Base-by-base conservation (phyloP, 2,329 filamentous ascomycete genomes). In the Orbilia oligospora region DNA sequence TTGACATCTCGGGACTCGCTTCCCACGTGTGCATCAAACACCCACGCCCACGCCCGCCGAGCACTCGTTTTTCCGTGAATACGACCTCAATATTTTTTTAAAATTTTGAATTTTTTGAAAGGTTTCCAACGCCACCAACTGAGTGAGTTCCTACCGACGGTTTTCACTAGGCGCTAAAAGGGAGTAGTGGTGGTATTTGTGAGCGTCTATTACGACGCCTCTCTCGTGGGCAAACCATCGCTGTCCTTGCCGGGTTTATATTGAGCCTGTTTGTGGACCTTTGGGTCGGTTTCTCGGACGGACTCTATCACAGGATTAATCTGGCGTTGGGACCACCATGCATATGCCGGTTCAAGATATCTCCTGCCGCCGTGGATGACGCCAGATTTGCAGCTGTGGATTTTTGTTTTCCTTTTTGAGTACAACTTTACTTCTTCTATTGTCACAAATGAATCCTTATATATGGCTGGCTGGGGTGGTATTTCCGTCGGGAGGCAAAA, bases 1-100 rank as follows among this genome's bases (percentile, higher is more conserved):
- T 69, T 75, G 64, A 75, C 71, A 69, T 75, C 46, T 58, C 72
- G 72, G 64, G 72, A 66, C 22, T 76, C 72, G 72, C 72, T 76
- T 76, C 72, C 72, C 72, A 70, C 72, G 72, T 76, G 72, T 64
- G 71, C 71, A 75, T 63, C 56, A 75, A 36, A n/a, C 38, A 16
- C 38, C 38, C 38, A 44, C 38, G 3, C 38, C n/a, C 27, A n/a
- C n/a, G 27, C 27, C 27, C 46, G 48, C 48, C 48, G 48, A 51
- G 48, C 10, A 24, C 48, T 51, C 44, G 44, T 20, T 46, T 10
- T 5, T 51, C 48, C 48, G 48, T 51, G 48, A 51, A 51, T 51
- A 51, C 48, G 5, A 51, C 20, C 48, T 51, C 48, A 14, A 41
- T n/a, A n/a, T n/a, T n/a, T 38, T 41, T 41, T n/a, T 16, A 48